Evolutionary conservation across 306 rosid genomes (phyloP).

Genomic region (Malus fusca): DNA sequence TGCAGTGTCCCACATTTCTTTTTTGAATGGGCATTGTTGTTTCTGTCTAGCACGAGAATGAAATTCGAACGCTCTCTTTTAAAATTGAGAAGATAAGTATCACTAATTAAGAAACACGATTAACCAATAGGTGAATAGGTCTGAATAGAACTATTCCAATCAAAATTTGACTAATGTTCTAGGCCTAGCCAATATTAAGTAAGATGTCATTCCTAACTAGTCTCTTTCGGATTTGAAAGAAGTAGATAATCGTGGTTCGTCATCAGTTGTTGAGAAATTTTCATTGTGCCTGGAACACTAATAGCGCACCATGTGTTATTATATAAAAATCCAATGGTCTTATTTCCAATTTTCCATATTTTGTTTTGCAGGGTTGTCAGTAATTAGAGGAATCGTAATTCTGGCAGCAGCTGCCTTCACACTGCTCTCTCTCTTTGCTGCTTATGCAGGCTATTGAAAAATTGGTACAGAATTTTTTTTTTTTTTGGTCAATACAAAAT

Average conservation of each 20-base stretch:
- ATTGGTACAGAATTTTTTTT: conserved; percentile 13
- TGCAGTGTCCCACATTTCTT: background rate
- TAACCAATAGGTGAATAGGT: too few relatives aligned
- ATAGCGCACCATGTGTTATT: background rate
- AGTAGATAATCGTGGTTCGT: too few relatives aligned
- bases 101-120: too few relatives aligned
- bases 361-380: conserved; percentile 30
- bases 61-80: background rate
- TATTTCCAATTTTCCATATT: background rate
- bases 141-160: too few relatives aligned
- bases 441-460: conserved; percentile 41
- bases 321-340: background rate
- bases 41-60: background rate
- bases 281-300: too few relatives aligned
- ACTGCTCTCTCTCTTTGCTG: conserved; percentile 42
- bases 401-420: conserved; percentile 49
- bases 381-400: conserved; percentile 28
- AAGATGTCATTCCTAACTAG: too few relatives aligned
- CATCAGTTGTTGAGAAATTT: too few relatives aligned
- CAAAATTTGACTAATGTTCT: too few relatives aligned
- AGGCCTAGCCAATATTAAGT: too few relatives aligned
- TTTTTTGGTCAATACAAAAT: conserved; percentile 8
- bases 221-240: too few relatives aligned
- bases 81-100: too few relatives aligned
- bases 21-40: background rate